Base-by-base conservation (phyloP, 805 yeast genomes). In the Candida silvicultrix region DNA sequence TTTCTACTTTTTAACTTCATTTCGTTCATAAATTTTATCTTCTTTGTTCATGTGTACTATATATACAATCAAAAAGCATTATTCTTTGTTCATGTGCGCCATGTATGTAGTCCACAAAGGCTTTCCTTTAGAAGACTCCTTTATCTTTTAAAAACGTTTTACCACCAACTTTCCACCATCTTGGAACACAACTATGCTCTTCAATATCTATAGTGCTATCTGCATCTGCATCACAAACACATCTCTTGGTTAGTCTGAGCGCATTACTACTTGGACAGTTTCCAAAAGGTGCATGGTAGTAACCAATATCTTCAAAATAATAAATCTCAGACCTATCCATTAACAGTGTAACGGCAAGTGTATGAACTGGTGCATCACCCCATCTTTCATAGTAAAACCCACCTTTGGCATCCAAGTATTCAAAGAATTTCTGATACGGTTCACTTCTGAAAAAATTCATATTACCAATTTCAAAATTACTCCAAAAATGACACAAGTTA, bases 351-450 rank as follows among this genome's bases (percentile, higher is more conserved):
- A 77, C 81, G 1, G 80, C 95, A 25, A 88, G 69, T 0, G 92
- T 71, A 62, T 89, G 96, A 15, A 89, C 86, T 0, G 96, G 96
- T 0, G 96, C 96, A 66, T 89, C 97, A 15, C 97, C 97, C 97
- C 97, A 89, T 48, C 96, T 68, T 64, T 89, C 96, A 46, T 85
- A 83, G 62, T 84, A 84, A 59, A 87, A 86, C 5, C 94, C 94
- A 41, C 89, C 90, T 18, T 77, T 70, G 28, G 71, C 56, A 62
- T 86, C 88, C 50, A 87, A 70, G 61, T 68, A 69, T 23, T 83
- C 75, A 60, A 86, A 87, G 61, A 73, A 85, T 45, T 69, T 71
- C 39, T 66, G 59, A 63, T 87, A 87, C 28, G 74, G 76, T 39
- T 83, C 76, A 32, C 82, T 70, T 61, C 90, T 72, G 71, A 81